Base-by-base conservation (phyloP, 805 yeast species). In the Kluyveromyces nonfermentans region DNA sequence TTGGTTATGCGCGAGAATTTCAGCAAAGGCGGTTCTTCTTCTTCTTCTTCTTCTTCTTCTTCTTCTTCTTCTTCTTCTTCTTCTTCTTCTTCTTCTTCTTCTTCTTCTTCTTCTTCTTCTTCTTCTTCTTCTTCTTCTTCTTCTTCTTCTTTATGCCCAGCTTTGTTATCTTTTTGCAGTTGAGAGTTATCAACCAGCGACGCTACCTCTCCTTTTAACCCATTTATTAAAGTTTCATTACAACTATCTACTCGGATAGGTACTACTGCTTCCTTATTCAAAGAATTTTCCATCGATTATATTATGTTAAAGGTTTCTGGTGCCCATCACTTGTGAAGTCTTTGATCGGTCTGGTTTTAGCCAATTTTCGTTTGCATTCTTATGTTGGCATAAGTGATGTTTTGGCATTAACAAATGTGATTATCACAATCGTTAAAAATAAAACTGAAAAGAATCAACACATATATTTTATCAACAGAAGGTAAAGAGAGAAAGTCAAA, bases 1-100 rank as follows among this genome's bases (percentile, higher is more conserved):
- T 74, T 71, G 5, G 72, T 68, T 15, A 88, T 63, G 40, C 97
- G 70, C 7, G 85, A 68, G 56, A 90, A 93, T 50, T 82, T 83
- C 36, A 93, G 63, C 32, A 71, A 62, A 0, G 96, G 96, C 0
- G 88, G 89, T 19, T 73, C 80, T 2, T 70, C 74, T 2, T 72
- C 78, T 1, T 71, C 77, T 1, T 68, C 74, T 2, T 59, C 71
- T 0, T 65, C 71, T 1, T 60, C 68, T 1, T 68, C 71, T 1
- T 62, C 71, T 1, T 59, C 66, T 1, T 55, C 64, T 1, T 53
- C 64, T 6, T 52, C 64, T 2, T 50, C 60, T 3, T 50, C 56
- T 1, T 52, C 63, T 9, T 56, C 62, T 8, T 49, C 60, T 2
- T 56, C 63, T 10, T 53, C 66, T 2, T 57, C 66, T 0, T 56